These are phyloP conservation scores for Botrytis hyacinthi DNA, from an alignment of 2,329 filamentous ascomycete species.

Conservation along the genomic window DNA sequence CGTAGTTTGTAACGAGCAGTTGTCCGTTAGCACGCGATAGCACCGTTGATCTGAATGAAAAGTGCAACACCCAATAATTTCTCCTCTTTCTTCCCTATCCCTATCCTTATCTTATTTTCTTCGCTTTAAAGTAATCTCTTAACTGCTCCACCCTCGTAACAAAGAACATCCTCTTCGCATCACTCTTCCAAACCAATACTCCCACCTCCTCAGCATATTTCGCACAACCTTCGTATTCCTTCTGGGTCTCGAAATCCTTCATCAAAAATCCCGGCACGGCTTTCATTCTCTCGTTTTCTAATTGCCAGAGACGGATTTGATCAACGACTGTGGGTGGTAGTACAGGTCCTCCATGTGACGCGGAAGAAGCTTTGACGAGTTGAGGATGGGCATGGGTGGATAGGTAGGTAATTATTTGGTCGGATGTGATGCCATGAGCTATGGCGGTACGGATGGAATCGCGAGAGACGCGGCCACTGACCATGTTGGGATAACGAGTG, in stretches of 20 bases:
- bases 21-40: not conserved
- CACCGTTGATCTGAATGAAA: not conserved
- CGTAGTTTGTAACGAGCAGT: too few relatives aligned
- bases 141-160: slow-evolving; percentile 90
- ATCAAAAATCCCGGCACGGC: slow-evolving; percentile 82
- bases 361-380: slow-evolving; percentile 60
- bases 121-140: slow-evolving; percentile 70
- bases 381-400: slow-evolving; percentile 91
- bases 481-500: slow-evolving; percentile 91
- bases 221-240: slow-evolving; percentile 68
- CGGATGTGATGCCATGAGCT: slow-evolving; percentile 83
- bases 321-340: slow-evolving; percentile 95
- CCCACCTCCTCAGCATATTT: slow-evolving; percentile 88
- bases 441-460: slow-evolving; percentile 86
- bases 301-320: slow-evolving; percentile 95
- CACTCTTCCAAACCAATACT: slow-evolving; percentile 83
- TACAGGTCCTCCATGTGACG: slow-evolving; percentile 52
- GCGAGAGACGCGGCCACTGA: slow-evolving; percentile 87
- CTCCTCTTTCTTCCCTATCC: not conserved
- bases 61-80: not conserved
- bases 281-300: slow-evolving; percentile 93
- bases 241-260: slow-evolving; percentile 73
- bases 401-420: slow-evolving; percentile 94
- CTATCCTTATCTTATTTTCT: slow-evolving; percentile 47
- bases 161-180: slow-evolving; percentile 81